These are phyloP conservation scores for Chytriomyces sp. DNA, from an alignment of 192 early-diverging fungal genomes.

Conservation along the genomic window DNA sequence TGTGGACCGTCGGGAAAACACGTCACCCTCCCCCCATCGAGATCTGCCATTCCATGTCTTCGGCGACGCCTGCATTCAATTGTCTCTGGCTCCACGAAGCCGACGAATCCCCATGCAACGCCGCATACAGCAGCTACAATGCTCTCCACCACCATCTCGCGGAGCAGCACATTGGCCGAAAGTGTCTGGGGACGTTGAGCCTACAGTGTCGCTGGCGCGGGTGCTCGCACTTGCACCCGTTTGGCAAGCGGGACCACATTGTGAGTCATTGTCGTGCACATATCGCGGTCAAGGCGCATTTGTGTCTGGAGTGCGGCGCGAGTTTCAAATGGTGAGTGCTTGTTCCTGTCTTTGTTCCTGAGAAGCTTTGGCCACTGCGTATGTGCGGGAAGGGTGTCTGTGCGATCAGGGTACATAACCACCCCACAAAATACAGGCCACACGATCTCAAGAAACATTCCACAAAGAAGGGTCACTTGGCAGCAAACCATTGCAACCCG, in stretches of 20 bases:
- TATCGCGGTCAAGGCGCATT: neutral
- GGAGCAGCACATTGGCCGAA: conserved; percentile 1
- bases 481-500: too few relatives aligned
- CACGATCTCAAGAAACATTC: conserved; percentile 15
- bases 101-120: too few relatives aligned
- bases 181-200: neutral
- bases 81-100: too few relatives aligned
- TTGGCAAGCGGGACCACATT: neutral
- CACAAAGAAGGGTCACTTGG: too few relatives aligned
- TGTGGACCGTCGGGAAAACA: too few relatives aligned
- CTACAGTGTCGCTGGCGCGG: neutral
- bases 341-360: neutral
- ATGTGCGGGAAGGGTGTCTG: neutral
- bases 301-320: conserved; percentile 1
- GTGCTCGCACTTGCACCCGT: neutral
- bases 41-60: too few relatives aligned
- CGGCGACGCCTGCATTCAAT: too few relatives aligned
- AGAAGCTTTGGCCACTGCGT: neutral
- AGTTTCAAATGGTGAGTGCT: neutral
- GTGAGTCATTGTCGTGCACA: neutral
- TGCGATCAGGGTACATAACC: neutral
- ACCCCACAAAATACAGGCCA: neutral
- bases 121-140: too few relatives aligned
- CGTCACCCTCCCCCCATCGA: too few relatives aligned
- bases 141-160: too few relatives aligned